Evolutionary conservation across 2,329 filamentous ascomycete genomes (phyloP), one percentile per base, ranked within the genome.

Genomic region (Aureobasidium sp.): DNA sequence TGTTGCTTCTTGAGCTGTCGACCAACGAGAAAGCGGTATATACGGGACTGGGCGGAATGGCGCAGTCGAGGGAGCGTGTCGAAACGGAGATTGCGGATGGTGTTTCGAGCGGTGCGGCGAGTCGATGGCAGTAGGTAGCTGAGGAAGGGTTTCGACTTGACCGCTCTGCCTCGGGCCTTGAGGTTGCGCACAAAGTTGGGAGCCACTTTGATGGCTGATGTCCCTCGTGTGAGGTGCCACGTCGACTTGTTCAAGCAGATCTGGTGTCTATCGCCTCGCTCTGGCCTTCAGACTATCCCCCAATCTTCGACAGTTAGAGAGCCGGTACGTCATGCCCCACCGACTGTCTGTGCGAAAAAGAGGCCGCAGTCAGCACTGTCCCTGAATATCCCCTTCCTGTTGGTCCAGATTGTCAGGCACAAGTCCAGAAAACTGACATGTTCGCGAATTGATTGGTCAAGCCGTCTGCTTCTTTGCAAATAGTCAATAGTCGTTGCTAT

Each of bases 21-120:
- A 67, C 81, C 79, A 64, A 92, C 77, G 61, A 95, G 80, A 65
- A 87, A 89, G 49, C 81, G 82, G 71, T 94, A 95, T 66, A 96
- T 85, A 61, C 85, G 84, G 41, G 86, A 86, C 75, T 96, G 91
- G 9, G 90, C 76, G 59, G 82, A 80, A 71, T 87, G 84, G 69
- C 87, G 89, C 68, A 90, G 81, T 55, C 80, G 77, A 13, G 90
- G 89, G 29, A 96, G 74, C 5, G 84, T 89, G 68, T 91, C 85
- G 81, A 90, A 83, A 65, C 85, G 89, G 72, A 96, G 85, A 66
- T 81, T 78, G 67, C 86, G 81, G 59, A 94, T 78, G 64, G 82
- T 83, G 63, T 85, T 82, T 71, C 84, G 85, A 68, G 86, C 86
- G 67, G 81, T 83, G 64, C 83, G 80, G 71, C 83, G 83, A 64